Base-by-base conservation (phyloP, 164 flowering plant genomes). In the Chimonanthus salicifolius region DNA sequence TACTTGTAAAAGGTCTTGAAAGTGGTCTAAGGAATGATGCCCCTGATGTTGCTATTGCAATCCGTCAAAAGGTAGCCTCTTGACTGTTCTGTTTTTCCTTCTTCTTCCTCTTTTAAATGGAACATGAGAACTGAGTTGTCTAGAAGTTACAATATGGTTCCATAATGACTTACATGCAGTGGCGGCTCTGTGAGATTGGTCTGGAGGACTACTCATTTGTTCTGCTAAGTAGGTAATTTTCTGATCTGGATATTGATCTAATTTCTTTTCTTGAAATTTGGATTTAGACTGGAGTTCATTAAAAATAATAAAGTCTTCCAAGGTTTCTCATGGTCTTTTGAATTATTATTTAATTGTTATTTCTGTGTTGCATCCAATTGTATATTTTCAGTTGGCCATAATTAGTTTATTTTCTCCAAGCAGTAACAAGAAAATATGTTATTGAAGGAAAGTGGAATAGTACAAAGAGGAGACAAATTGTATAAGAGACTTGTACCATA, bases 111-210 rank as follows among this genome's bases (percentile, higher is more conserved):
- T 64, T 62, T 4, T 33, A n/a, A n/a, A 6, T 16, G 65, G 20
- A 62, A 62, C 65, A n/a, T 18, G 7, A 44, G 5, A 13, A 46
- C 2, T 9, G 18, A 66, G 46, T 33, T 66, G 16, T 68, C 48
- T 47, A 49, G 54, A 48, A 18, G 7, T 68, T 47, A 47, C 48
- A 43, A 68, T 47, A 44, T 68, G 47, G 9, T 15, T 54, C 16
- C 10, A 13, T 11, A 7, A 8, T 58, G 58, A n/a, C 67, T 75
- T 43, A 48, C 70, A 10, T 80, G 71, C 89, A 94, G 97, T 94
- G 99, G 99, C 97, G 99, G 70, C 95, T 94, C 49, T 88, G 92
- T 82, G 99, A 94, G 87, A 92, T 92, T 84, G 97, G 97, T 73
- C 94, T 94, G 46, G 99, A 94, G 82, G 97, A 92, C 77, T 94